Evolutionary conservation across 305 asterid species (phyloP), one percentile per base, ranked within the genome.

Genomic region (Fraxinus baroniana): DNA sequence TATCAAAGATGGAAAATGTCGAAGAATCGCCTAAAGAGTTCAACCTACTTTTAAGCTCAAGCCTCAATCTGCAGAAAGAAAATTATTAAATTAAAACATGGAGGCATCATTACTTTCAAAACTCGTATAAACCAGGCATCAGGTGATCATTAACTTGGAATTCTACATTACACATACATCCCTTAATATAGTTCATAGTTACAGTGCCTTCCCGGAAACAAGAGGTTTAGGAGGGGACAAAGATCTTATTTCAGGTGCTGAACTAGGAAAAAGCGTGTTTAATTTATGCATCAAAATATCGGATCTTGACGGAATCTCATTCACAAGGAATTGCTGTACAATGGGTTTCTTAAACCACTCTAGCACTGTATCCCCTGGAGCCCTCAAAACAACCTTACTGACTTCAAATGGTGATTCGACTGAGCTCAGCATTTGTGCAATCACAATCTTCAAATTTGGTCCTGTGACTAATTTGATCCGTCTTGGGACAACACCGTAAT

Each of bases 331-430:
- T 82, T 96, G 98, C 87, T 94, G 98, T 28, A 96, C 98, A 10
- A 96, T 94, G n/a, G 98, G 98, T 85, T 96, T 96, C 94, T 94
- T 94, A 86, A 96, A 96, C 98, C 98, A 96, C 84, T 96, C 98
- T 24, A 93, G 80, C 77, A 94, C 95, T 0, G 97, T 86, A 82
- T 94, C 99, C 76, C 99, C 99, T 0, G 99, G 98, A 60, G 99
- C 98, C 89, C 99, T 90, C 82, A 94, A 84, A 76, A 94, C 99
- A 81, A 96, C 99, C 92, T 94, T 94, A 80, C 98, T 92, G 57
- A 96, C 97, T 90, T 96, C 99, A 79, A 96, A 96, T 10, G 99
- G 98, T 0, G 97, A 96, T 78, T 93, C 99, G 77, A 96, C 90
- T 1, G 97, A 91, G 87, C 90, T 87, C 35, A 96, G 86, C 92